Evolutionary conservation across 768 basidiomycete genomes (phyloP).

Genomic region (Rhizopogon roseolus): DNA sequence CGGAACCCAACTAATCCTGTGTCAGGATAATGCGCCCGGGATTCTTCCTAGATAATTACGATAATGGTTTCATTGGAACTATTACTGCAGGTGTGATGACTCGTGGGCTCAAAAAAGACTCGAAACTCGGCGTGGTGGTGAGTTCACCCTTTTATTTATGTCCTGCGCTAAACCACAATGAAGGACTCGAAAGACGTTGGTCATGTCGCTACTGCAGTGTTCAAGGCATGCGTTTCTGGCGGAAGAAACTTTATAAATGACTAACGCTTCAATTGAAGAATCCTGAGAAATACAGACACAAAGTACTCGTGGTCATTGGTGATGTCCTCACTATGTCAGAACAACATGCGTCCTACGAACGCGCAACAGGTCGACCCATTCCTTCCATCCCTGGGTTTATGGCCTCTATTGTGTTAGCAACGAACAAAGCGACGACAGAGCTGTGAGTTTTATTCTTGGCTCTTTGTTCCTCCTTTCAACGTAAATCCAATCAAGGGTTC

Average conservation of each 20-base stretch:
- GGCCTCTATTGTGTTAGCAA: constrained; percentile 18
- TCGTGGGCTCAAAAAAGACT: constrained; percentile 27
- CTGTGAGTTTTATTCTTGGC: constrained; percentile 18
- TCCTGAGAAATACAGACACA: constrained; percentile 16
- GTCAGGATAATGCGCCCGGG: constrained; percentile 35
- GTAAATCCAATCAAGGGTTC: constrained; percentile 13
- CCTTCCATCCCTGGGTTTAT: constrained; percentile 25
- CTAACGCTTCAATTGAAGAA: constrained; percentile 12
- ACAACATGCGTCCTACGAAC: constrained; percentile 22
- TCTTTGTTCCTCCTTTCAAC: not conserved
- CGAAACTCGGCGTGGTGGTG: constrained; percentile 31
- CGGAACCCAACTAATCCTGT: not conserved
- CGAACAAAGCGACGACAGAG: constrained; percentile 26
- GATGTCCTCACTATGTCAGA: constrained; percentile 26
- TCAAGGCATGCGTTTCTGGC: constrained; percentile 15
- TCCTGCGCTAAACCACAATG: not conserved
- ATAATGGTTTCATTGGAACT: constrained; percentile 29
- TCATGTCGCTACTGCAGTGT: constrained; percentile 28
- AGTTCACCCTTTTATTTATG: constrained; percentile 6
- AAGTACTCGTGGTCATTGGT: constrained; percentile 24
- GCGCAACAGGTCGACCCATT: constrained; percentile 21
- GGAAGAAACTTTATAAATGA: not conserved
- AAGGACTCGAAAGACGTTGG: constrained; percentile 33
- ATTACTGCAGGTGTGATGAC: constrained; percentile 30
- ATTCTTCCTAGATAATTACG: constrained; percentile 43